Conservation (phyloP, 2,329 filamentous ascomycete genomes). For the Alternaria longipes region DNA sequence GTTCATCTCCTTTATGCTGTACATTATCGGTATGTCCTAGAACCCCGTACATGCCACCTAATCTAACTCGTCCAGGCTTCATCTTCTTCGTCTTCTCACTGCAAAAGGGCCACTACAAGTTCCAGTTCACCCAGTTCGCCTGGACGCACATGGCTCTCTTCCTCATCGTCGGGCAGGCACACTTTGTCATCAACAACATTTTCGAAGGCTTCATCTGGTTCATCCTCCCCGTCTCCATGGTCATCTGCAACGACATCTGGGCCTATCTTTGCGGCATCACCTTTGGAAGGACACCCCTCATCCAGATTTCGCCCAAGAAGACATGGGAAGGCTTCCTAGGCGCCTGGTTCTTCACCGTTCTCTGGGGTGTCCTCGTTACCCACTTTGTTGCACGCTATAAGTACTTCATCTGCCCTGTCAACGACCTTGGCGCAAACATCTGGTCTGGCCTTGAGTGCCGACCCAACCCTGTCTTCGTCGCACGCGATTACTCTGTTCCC, state of each 20-base stretch:
- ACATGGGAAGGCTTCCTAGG: conserved; percentile 97
- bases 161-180: conserved; percentile 95
- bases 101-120: conserved; percentile 94
- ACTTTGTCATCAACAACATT: conserved; percentile 99
- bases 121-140: conserved; percentile 98
- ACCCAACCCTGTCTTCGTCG: conserved; percentile 89
- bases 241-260: conserved; percentile 99
- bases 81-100: conserved; percentile 97
- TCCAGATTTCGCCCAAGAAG: conserved; percentile 98
- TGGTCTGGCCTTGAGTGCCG: conserved; percentile 89
- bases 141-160: conserved; percentile 99
- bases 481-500: conserved; percentile 75
- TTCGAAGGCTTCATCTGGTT: conserved; percentile 99
- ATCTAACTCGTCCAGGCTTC: conserved; percentile 71
- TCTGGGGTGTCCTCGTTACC: conserved; percentile 83
- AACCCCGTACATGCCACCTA: not conserved
- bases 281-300: conserved; percentile 94
- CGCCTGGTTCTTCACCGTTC: conserved; percentile 93
- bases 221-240: conserved; percentile 91
- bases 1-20: conserved; percentile 98
- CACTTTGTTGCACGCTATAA: conserved; percentile 88
- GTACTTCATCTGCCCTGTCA: conserved; percentile 98
- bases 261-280: conserved; percentile 98
- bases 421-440: conserved; percentile 92
- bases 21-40: conserved; percentile 81